Percentiles rank a stretch among this genome's conserved stretches.
phyloP scores from a whole-genome alignment of 768 basidiomycete species.

The Podaxis mareebaensis region DNA sequence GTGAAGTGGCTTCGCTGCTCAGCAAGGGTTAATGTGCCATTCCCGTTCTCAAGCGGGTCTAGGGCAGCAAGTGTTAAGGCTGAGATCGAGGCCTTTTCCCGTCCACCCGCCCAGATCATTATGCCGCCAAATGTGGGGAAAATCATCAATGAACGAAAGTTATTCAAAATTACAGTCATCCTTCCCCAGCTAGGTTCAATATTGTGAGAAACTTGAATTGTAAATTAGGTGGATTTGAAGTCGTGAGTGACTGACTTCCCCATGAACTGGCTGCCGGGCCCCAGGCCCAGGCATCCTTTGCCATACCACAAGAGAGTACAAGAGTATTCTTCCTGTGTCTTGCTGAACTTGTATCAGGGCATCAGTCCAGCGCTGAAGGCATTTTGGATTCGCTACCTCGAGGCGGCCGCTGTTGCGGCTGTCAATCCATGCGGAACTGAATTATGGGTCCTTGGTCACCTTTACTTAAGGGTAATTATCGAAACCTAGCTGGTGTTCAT shows the following conservation, averaged over 20 bases:
- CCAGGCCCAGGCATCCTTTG: conserved; percentile 28
- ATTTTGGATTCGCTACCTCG: conserved; percentile 21
- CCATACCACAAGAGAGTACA: conserved; percentile 28
- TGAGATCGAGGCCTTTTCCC: background rate
- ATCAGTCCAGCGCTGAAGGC: conserved; percentile 27
- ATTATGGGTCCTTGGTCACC: background rate
- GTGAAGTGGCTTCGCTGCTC: conserved; percentile 57
- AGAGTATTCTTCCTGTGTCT: conserved; percentile 27
- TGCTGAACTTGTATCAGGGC: conserved; percentile 23
- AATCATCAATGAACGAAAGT: conserved; percentile 28
- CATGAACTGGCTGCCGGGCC: conserved; percentile 25
- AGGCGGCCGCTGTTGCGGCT: conserved; percentile 22
- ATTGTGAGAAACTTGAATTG: conserved; percentile 23
- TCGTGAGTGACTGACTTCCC: conserved; percentile 21
- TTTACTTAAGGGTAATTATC: conserved; percentile 13
- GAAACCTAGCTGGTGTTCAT: conserved; percentile 19
- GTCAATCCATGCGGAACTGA: conserved; percentile 19
- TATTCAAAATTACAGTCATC: conserved; percentile 26
- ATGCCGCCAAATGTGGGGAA: conserved; percentile 44
- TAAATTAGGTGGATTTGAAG: background rate
- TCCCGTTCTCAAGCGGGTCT: conserved; percentile 41
- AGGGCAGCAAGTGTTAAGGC: background rate
- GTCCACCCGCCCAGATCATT: conserved; percentile 45
- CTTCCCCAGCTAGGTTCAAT: conserved; percentile 24
- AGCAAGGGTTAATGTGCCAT: conserved; percentile 47